Conservation (phyloP, 176 grass and related monocot species). For the Musa schizocarpa region DNA sequence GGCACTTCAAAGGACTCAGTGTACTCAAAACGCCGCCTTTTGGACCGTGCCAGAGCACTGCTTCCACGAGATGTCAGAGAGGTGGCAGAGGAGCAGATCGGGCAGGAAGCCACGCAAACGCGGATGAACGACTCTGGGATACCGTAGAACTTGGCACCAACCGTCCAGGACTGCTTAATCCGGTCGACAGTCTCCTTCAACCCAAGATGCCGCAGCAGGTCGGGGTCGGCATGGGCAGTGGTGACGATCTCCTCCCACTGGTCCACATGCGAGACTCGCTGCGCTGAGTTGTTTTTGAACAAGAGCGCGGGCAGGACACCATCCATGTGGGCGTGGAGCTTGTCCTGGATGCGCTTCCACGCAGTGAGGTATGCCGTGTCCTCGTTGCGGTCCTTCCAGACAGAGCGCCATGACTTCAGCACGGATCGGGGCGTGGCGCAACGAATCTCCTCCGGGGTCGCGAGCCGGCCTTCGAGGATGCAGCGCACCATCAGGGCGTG, state of each 20-base stretch:
- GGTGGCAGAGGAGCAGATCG: slow-evolving; percentile 53
- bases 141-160: slow-evolving; percentile 94
- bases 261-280: slow-evolving; percentile 75
- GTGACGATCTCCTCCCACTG: slow-evolving; percentile 85
- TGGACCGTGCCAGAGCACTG: slow-evolving; percentile 32
- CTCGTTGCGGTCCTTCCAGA: slow-evolving; percentile 99
- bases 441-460: slow-evolving; percentile 66
- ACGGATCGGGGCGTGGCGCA: slow-evolving; percentile 58
- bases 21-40: slow-evolving; percentile 89
- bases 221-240: slow-evolving; percentile 59
- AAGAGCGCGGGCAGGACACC: slow-evolving; percentile 37
- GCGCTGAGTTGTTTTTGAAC: slow-evolving; percentile 78
- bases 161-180: slow-evolving; percentile 92
- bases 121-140: slow-evolving; percentile 92
- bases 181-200: slow-evolving; percentile 95
- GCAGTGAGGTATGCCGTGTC: slow-evolving; percentile 99
- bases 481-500: slow-evolving; percentile 86
- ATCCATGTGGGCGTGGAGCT: slow-evolving; percentile 54
- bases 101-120: slow-evolving; percentile 70
- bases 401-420: slow-evolving; percentile 79
- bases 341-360: slow-evolving; percentile 98
- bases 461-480: slow-evolving; percentile 55
- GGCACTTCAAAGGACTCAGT: slow-evolving; percentile 86
- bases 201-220: slow-evolving; percentile 79
- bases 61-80: slow-evolving; percentile 31